phyloP scores from a whole-genome alignment of 805 yeast genomes.

The Myxozyma mucilagina region DNA sequence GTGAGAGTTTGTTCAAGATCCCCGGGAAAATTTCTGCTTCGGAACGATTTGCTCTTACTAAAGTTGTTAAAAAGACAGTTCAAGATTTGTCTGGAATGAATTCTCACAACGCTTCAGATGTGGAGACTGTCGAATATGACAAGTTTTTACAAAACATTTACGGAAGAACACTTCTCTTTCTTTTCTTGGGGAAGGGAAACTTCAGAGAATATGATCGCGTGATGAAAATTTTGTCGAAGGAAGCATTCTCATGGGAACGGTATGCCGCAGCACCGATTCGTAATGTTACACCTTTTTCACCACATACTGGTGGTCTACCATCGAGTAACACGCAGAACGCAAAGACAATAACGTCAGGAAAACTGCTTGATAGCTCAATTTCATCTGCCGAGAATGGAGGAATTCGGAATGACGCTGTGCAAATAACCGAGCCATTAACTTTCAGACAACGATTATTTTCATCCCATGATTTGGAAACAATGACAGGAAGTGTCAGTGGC shows the following conservation, averaged over 20 bases:
- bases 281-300: not conserved
- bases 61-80: conserved; percentile 70
- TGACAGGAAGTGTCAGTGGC: not conserved
- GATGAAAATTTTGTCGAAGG: not conserved
- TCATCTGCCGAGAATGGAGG: no score
- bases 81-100: conserved; percentile 56
- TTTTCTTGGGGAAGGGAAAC: conserved; percentile 55
- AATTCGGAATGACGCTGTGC: no score
- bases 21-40: conserved; percentile 47
- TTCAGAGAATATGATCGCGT: conserved; percentile 34
- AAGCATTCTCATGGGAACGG: conserved; percentile 7
- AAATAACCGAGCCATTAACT: no score
- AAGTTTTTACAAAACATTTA: conserved; percentile 37
- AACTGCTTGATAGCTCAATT: no score
- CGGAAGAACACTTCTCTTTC: conserved; percentile 41
- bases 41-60: conserved; percentile 55
- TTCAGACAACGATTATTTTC: not conserved
- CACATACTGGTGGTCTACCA: not conserved
- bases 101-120: conserved; percentile 38
- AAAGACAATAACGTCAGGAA: not conserved
- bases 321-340: not conserved
- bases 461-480: not conserved
- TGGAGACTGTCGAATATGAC: conserved; percentile 43
- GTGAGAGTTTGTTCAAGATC: conserved; percentile 49
- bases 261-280: not conserved